A percentile compares a stretch with the other conserved stretches of the same genome.
phyloP scores from a whole-genome alignment of 2,329 filamentous ascomycete genomes.

The Juglanconis sp. region DNA sequence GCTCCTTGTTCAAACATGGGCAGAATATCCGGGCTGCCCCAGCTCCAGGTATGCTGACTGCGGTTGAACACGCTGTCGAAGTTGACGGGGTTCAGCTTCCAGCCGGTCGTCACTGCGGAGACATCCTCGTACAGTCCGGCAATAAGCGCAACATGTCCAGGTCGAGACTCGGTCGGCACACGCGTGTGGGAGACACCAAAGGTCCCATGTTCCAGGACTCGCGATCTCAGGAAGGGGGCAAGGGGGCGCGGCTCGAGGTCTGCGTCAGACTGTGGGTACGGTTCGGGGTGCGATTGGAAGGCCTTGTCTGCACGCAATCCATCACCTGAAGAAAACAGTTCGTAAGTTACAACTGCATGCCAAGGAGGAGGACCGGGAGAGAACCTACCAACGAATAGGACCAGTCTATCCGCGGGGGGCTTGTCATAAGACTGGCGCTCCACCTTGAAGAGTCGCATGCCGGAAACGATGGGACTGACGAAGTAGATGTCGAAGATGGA shows the following conservation, averaged over 20 bases:
- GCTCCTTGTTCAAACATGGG: constrained; percentile 97
- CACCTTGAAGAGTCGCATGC: constrained; percentile 80
- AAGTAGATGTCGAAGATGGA: constrained; percentile 99
- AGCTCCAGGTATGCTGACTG: constrained; percentile 96
- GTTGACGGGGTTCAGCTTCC: constrained; percentile 97
- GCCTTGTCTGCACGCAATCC: constrained; percentile 96
- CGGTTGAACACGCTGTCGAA: constrained; percentile 99
- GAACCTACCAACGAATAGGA: constrained; percentile 81
- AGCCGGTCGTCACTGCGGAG: constrained; percentile 92
- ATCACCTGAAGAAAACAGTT: constrained; percentile 56
- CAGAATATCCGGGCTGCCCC: constrained; percentile 96
- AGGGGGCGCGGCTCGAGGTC: constrained; percentile 74
- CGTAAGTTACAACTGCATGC: neutral
- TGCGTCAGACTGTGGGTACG: constrained; percentile 64
- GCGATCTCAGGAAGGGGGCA: constrained; percentile 86
- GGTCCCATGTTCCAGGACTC: constrained; percentile 83
- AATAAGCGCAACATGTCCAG: constrained; percentile 94
- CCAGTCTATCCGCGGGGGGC: constrained; percentile 82
- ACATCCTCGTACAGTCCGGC: constrained; percentile 97
- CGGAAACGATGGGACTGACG: constrained; percentile 92
- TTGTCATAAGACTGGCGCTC: constrained; percentile 56
- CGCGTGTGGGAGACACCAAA: constrained; percentile 97
- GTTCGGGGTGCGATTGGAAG: constrained; percentile 89
- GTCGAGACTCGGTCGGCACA: constrained; percentile 93
- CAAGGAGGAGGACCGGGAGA: neutral